phyloP scores from a whole-genome alignment of 805 yeast genomes.

The Teunomyces pallodes region DNA sequence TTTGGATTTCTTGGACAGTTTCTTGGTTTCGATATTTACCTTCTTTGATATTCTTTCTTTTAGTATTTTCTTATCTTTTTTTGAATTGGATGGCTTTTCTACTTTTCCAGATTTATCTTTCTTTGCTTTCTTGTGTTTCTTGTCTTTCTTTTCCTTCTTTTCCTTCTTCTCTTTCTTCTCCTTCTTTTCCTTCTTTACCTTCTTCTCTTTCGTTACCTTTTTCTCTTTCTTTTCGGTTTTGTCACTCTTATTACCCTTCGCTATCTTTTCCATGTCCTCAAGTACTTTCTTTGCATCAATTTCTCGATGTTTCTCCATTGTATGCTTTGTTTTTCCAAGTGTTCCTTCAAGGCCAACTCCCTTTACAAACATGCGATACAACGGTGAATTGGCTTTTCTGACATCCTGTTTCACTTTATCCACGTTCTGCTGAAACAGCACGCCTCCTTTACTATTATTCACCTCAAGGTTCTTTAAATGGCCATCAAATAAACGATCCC shows the following conservation, averaged over 20 bases:
- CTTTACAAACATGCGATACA: constrained; percentile 80
- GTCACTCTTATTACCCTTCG: constrained; percentile 26
- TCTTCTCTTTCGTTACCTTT: constrained; percentile 21
- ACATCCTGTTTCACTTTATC: constrained; percentile 47
- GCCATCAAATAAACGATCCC: constrained; percentile 95
- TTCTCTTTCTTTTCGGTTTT: constrained; percentile 16
- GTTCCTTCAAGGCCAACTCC: constrained; percentile 88
- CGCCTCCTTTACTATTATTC: constrained; percentile 26
- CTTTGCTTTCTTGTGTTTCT: constrained; percentile 22
- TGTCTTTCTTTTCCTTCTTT: constrained; percentile 26
- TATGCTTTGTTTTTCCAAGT: constrained; percentile 41
- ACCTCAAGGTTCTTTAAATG: constrained; percentile 79
- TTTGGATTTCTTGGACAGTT: constrained; percentile 2
- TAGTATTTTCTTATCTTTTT: constrained; percentile 16
- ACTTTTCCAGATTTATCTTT: constrained; percentile 18
- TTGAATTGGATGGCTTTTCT: constrained; percentile 20
- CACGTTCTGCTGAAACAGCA: constrained; percentile 53
- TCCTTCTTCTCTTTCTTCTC: constrained; percentile 20
- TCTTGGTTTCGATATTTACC: constrained; percentile 9
- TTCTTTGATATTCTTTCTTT: constrained; percentile 17
- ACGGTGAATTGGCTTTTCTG: constrained; percentile 59
- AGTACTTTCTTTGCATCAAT: constrained; percentile 17
- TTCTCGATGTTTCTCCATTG: constrained; percentile 11
- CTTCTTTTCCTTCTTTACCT: constrained; percentile 26
- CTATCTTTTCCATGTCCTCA: constrained; percentile 10